Conservation (phyloP, 2,329 filamentous ascomycete species). For the Hypoxylon sp. region DNA sequence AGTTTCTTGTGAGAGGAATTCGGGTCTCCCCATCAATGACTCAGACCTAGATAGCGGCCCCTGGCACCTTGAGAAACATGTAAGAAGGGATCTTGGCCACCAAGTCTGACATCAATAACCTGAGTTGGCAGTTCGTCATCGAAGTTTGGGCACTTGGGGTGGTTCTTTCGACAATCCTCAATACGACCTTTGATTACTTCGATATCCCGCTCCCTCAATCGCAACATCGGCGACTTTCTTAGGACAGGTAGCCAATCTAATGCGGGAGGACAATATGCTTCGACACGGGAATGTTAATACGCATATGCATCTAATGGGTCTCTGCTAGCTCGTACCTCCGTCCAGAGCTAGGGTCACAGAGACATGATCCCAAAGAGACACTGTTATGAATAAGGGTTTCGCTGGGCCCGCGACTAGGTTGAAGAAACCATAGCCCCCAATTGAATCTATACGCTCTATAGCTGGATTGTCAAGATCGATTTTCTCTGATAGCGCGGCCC, state of each 20-base stretch:
- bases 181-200: slow-evolving; percentile 6
- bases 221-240: background rate
- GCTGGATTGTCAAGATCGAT: slow-evolving; percentile 1
- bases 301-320: background rate
- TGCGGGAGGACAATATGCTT: slow-evolving; percentile 1
- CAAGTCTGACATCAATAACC: slow-evolving; percentile 19
- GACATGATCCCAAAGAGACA: slow-evolving; percentile 19
- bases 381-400: background rate
- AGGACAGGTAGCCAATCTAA: slow-evolving; percentile 12
- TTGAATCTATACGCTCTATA: slow-evolving; percentile 19
- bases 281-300: background rate
- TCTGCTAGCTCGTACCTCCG: slow-evolving; percentile 11
- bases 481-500: slow-evolving; percentile 13
- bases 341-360: slow-evolving; percentile 18
- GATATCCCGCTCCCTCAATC: slow-evolving; percentile 16
- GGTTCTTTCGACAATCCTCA: slow-evolving; percentile 11
- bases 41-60: slow-evolving; percentile 15
- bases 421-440: slow-evolving; percentile 19
- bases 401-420: slow-evolving; percentile 2
- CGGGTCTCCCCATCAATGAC: slow-evolving; percentile 24
- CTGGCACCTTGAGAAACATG: background rate
- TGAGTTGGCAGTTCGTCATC: slow-evolving; percentile 9
- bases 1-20: slow-evolving; percentile 17
- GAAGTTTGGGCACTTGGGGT: slow-evolving; percentile 9
- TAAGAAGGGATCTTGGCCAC: slow-evolving; percentile 15